Evolutionary conservation across 129 eudicot genomes (phyloP), one percentile per base, ranked within the genome.

Genomic region (Solidago caesia): DNA sequence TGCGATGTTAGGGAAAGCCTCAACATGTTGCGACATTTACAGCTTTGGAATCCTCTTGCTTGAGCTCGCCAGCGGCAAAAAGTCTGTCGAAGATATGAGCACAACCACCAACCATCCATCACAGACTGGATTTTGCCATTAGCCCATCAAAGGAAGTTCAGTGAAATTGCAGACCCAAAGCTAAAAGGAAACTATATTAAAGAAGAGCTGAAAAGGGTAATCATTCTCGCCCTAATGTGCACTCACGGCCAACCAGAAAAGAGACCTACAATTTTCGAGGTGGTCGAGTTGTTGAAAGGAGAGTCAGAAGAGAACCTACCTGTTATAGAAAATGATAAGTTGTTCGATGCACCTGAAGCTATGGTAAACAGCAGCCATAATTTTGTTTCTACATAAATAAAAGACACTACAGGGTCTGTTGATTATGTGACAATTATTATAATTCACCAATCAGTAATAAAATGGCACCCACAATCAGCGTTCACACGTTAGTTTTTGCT

Each of bases 281-380:
- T 91, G 77, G 81, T 91, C 48, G 92, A 85, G 73, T 64, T 91
- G 52, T 77, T 93, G 47, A 90, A 85, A 77, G 98, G 98, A 55
- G 87, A 83, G 21, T 49, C 81, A 21, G 84, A 83, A 60, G 96
- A 88, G 73, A 90, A 88, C 52, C 67, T 90, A 45, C 65, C 56
- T n/a, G 88, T 61, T 58, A 42, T 93, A 4, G 97, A 86, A 77
- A 88, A 85, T 0, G 83, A 86, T 84, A 92, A 88, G 55, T 65
- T 93, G 86, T 90, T 93, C 77, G 75, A 33, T 3, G 39, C 39
- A 0, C 39, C 39, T 33, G 39, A 33, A 33, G 39, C 39, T 0
- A 33, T 33, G 39, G 39, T 33, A 33, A 33, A 33, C 39, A 33
- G 39, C 3, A 33, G 3, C 3, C 39, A 33, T 2, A 33, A 33